Evolutionary conservation across 2,329 filamentous ascomycete species (phyloP).

Genomic region (Podosphaera leucotricha): DNA sequence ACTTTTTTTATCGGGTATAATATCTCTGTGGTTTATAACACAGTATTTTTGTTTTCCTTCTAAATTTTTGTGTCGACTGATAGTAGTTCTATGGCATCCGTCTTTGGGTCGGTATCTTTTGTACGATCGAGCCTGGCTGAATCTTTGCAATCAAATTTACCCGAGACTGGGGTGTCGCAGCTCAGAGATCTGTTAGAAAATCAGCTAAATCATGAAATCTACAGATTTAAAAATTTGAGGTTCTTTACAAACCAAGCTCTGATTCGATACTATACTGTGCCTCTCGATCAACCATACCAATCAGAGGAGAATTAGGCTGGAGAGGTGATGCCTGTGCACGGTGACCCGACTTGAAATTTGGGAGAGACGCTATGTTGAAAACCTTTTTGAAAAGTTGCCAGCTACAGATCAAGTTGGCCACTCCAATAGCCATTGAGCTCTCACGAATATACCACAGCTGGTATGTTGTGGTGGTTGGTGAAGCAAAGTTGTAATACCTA

Average conservation of each 20-base stretch:
- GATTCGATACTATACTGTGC: not conserved
- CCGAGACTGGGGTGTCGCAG: too few species aligned
- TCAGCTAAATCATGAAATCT: too few species aligned
- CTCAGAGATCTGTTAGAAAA: too few species aligned
- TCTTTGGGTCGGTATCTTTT: too few species aligned
- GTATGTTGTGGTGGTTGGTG: constrained; percentile 14
- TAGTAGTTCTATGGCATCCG: too few species aligned
- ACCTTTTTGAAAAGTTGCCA: constrained; percentile 17
- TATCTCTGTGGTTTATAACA: too few species aligned
- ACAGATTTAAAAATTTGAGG: too few species aligned
- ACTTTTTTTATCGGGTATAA: too few species aligned
- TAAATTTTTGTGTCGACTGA: too few species aligned
- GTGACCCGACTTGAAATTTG: not conserved
- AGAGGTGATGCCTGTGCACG: not conserved
- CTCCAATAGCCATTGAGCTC: constrained; percentile 25
- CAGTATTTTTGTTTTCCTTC: too few species aligned
- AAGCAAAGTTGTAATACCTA: constrained; percentile 9
- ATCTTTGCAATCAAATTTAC: too few species aligned
- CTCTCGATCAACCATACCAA: not conserved
- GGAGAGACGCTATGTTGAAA: constrained; percentile 4
- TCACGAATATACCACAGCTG: constrained; percentile 27
- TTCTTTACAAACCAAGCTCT: not conserved
- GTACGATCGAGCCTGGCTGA: too few species aligned
- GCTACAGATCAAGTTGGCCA: constrained; percentile 26
- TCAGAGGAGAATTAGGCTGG: not conserved